Conservation (phyloP, 1,284 basidiomycete genomes). For the Mycosarcoma maydis region DNA sequence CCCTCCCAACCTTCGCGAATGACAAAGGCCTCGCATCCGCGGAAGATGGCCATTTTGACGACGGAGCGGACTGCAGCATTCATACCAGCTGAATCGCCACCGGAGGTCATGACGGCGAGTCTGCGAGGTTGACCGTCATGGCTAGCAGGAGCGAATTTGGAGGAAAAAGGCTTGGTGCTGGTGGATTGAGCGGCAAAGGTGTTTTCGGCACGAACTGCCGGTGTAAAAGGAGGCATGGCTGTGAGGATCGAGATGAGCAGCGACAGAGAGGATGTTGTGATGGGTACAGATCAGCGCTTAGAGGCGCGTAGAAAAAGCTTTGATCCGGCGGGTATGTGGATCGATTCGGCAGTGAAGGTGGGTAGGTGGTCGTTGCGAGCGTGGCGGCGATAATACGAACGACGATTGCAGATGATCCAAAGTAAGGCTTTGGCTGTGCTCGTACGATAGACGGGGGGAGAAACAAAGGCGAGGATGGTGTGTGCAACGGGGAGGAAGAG, state of each 20-base stretch:
- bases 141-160: slow-evolving; percentile 26
- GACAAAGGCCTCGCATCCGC: slow-evolving; percentile 71
- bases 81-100: slow-evolving; percentile 89
- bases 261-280: neutral
- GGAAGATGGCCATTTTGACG: slow-evolving; percentile 69
- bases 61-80: slow-evolving; percentile 63
- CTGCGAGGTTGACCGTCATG: slow-evolving; percentile 43
- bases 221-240: slow-evolving; percentile 39
- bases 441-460: too few species aligned
- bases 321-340: too few species aligned
- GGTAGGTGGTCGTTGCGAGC: too few species aligned
- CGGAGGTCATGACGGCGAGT: slow-evolving; percentile 90
- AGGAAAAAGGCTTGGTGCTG: slow-evolving; percentile 18
- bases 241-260: neutral
- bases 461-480: too few species aligned
- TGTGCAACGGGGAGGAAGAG: too few species aligned
- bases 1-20: slow-evolving; percentile 95
- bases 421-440: too few species aligned
- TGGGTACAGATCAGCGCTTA: too few species aligned
- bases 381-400: too few species aligned
- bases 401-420: too few species aligned
- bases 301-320: too few species aligned
- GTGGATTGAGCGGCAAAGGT: slow-evolving; percentile 16
- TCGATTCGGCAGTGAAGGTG: too few species aligned
- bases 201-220: slow-evolving; percentile 34